Evolutionary conservation across 345 rosid species (phyloP), one percentile per base, ranked within the genome.

Genomic region (Balakata baccata): DNA sequence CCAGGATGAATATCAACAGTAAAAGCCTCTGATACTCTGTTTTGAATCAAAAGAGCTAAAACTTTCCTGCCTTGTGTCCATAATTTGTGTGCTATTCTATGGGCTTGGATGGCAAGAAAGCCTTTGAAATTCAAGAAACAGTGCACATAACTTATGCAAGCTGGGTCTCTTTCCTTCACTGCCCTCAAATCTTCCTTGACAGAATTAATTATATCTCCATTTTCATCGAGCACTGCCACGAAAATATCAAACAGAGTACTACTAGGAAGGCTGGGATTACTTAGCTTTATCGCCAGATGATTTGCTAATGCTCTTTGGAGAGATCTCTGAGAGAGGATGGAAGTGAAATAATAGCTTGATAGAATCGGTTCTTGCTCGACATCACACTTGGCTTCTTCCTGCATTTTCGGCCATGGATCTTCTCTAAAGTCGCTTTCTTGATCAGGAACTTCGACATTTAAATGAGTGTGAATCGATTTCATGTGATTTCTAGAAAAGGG

Each of bases 1-100:
- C 99, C 99, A 1, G 98, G 99, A 82, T 95, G 99, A 56, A 95
- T 90, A 75, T 95, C 98, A 17, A 90, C 95, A 0, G 89, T 87
- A n/a, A 90, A 92, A 46, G 88, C 87, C 59, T 89, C 97, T 0
- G 91, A 88, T 1, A 85, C 96, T 73, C 97, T 80, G 75, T 85
- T 94, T 72, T 94, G 97, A 6, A 92, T 88, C 81, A 95, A 17
- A 58, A 95, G 63, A 18, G 98, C 97, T 17, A 95, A 45, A 18
- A 84, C 69, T 46, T 84, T 68, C 52, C 97, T 75, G 22, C 90
- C 84, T 69, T 86, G 89, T 0, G 75, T 77, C 99, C 99, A 95
- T 11, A 92, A 86, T 75, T 81, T 81, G 54, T 92, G 97, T 3
- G 96, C 96, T 11, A 92, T 75, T 51, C 98, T 81, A 71, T 95